A percentile compares a stretch with the other conserved stretches of the same genome.
Evolutionary conservation across 2,329 filamentous ascomycete species (phyloP).

Genomic region (Pseudogymnoascus sp.): DNA sequence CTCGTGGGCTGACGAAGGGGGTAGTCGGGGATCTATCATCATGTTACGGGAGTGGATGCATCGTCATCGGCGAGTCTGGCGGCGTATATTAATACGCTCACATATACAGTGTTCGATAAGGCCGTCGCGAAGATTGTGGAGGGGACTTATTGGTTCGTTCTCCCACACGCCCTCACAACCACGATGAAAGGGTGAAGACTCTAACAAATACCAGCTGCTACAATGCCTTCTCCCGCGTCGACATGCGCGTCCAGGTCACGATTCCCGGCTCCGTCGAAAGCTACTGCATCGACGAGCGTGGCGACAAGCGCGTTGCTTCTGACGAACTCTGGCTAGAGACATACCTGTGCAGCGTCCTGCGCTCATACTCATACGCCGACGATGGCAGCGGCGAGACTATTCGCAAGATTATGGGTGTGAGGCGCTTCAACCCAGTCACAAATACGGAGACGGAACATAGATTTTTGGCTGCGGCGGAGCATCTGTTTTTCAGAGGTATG

Average conservation of each 20-base stretch:
- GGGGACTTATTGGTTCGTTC: slow-evolving; percentile 78
- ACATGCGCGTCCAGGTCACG: slow-evolving; percentile 97
- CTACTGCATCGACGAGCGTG: slow-evolving; percentile 94
- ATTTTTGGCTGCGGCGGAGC: slow-evolving; percentile 89
- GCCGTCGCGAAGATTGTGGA: slow-evolving; percentile 78
- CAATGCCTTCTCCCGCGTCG: slow-evolving; percentile 96
- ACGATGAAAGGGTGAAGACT: slow-evolving; percentile 16
- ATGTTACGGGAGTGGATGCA: slow-evolving; percentile 94
- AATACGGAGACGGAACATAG: slow-evolving; percentile 98
- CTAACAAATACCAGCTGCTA: slow-evolving; percentile 59
- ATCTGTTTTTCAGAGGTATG: slow-evolving; percentile 84
- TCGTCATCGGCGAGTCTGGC: slow-evolving; percentile 95
- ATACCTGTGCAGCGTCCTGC: slow-evolving; percentile 87
- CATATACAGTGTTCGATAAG: slow-evolving; percentile 79
- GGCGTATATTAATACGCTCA: slow-evolving; percentile 96
- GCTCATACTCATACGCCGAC: slow-evolving; percentile 94
- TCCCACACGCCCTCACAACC: background rate
- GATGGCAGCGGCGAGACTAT: slow-evolving; percentile 91
- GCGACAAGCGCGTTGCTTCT: slow-evolving; percentile 86
- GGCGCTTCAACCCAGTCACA: slow-evolving; percentile 94
- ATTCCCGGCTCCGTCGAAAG: slow-evolving; percentile 95
- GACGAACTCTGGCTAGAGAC: slow-evolving; percentile 97
- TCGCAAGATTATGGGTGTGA: slow-evolving; percentile 93
- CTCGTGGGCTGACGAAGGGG: background rate
- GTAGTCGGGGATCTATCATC: slow-evolving; percentile 89